phyloP scores from a whole-genome alignment of 1,284 basidiomycete species.

The Ustilago crameri region DNA sequence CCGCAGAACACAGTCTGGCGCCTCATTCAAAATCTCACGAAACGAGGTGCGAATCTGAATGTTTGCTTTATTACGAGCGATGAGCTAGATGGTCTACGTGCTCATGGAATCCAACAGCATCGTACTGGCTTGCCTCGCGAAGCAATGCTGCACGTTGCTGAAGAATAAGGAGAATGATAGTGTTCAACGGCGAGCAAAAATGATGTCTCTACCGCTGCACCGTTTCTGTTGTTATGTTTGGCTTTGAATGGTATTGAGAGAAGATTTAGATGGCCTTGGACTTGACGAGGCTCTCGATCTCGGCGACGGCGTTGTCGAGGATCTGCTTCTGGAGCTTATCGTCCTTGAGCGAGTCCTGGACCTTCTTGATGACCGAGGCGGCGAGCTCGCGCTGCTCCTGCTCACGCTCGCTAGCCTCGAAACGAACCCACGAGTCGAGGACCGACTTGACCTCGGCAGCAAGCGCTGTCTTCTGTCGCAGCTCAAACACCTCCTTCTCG shows the following conservation, averaged over 20 bases:
- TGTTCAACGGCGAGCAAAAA: background rate
- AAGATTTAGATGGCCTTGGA: conserved; percentile 64
- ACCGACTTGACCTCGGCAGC: conserved; percentile 91
- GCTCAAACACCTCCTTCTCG: conserved; percentile 89
- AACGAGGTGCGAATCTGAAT: background rate
- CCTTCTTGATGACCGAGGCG: conserved; percentile 85
- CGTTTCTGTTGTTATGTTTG: background rate
- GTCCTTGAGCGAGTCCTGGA: conserved; percentile 83
- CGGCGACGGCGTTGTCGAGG: conserved; percentile 82
- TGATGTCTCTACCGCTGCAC: background rate
- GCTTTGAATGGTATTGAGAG: background rate
- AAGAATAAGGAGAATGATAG: background rate
- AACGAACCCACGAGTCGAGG: conserved; percentile 97
- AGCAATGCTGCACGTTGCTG: background rate
- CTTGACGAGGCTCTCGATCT: conserved; percentile 78
- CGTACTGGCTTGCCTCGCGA: background rate
- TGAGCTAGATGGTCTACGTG: background rate
- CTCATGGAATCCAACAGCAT: background rate
- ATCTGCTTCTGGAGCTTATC: conserved; percentile 94
- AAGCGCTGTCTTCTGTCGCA: conserved; percentile 87
- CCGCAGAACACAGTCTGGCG: too few relatives aligned
- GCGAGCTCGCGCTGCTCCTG: conserved; percentile 92
- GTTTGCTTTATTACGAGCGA: conserved; percentile 3
- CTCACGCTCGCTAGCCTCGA: conserved; percentile 96
- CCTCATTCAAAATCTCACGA: too few relatives aligned